These are phyloP conservation scores for Ascosphaera apis DNA, from an alignment of 2,329 filamentous ascomycete genomes.

Conservation along the genomic window DNA sequence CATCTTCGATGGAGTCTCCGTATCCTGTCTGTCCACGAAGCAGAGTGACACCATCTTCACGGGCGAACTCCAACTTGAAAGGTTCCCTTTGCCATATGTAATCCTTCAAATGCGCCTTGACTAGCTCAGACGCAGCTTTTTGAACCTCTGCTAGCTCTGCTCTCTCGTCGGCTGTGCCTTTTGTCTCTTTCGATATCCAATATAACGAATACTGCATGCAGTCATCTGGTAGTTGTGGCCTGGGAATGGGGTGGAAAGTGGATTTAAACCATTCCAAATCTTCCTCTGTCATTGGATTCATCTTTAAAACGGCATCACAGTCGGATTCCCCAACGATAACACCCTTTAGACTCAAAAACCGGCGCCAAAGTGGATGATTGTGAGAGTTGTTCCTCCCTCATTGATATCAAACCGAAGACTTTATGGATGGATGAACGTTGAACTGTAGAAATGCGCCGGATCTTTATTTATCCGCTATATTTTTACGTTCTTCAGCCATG, in stretches of 20 bases:
- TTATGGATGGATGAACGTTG: too few relatives aligned
- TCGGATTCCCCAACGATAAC: too few relatives aligned
- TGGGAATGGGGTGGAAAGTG: slow-evolving; percentile 41
- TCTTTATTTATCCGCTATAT: too few relatives aligned
- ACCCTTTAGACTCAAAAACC: too few relatives aligned
- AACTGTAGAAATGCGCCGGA: too few relatives aligned
- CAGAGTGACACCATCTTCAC: slow-evolving; percentile 39
- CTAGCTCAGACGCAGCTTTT: slow-evolving; percentile 41
- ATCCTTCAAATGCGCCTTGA: slow-evolving; percentile 42
- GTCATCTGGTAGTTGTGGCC: slow-evolving; percentile 49
- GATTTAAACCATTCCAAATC: slow-evolving; percentile 43
- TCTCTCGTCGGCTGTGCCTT: slow-evolving; percentile 30
- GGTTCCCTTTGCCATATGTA: slow-evolving; percentile 90
- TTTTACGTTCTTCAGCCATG: too few relatives aligned
- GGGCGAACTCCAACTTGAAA: slow-evolving; percentile 43
- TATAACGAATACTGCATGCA: slow-evolving; percentile 69
- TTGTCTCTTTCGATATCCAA: slow-evolving; percentile 34
- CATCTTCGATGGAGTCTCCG: slow-evolving; percentile 86
- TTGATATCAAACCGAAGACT: too few relatives aligned
- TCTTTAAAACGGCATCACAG: slow-evolving; percentile 5
- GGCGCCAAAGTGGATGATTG: too few relatives aligned
- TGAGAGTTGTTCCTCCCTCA: too few relatives aligned
- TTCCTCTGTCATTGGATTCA: slow-evolving; percentile 26
- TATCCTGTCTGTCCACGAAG: slow-evolving; percentile 64
- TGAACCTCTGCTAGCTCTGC: slow-evolving; percentile 43